Conservation (phyloP, 2,329 filamentous ascomycete species). For the Botryotinia globosa region DNA sequence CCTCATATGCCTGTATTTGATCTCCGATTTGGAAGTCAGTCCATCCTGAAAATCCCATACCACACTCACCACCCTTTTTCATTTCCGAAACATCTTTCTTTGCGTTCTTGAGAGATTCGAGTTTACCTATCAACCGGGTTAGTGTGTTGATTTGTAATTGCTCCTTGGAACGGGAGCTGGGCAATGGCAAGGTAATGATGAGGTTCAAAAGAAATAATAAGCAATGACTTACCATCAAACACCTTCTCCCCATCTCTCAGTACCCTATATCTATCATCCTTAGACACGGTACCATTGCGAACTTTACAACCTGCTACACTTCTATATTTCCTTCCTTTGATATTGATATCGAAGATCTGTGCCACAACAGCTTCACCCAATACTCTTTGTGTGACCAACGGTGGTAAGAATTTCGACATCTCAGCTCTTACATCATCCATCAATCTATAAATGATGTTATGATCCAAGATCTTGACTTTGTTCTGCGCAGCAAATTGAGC, state of each 20-base stretch:
- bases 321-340: conserved; percentile 67
- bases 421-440: conserved; percentile 68
- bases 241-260: conserved; percentile 67
- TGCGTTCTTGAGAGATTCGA: conserved; percentile 81
- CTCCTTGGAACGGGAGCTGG: background rate
- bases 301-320: conserved; percentile 87
- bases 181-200: background rate
- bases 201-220: conserved; percentile 6
- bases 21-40: conserved; percentile 77
- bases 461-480: conserved; percentile 75
- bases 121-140: conserved; percentile 55
- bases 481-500: conserved; percentile 65
- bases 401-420: conserved; percentile 67
- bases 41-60: conserved; percentile 80
- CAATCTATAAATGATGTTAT: conserved; percentile 82
- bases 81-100: conserved; percentile 91
- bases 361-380: conserved; percentile 84
- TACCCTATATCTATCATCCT: conserved; percentile 65
- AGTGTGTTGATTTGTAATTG: background rate
- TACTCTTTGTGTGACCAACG: conserved; percentile 65
- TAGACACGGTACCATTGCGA: conserved; percentile 71
- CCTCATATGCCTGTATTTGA: conserved; percentile 83
- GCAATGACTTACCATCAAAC: conserved; percentile 70
- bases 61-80: conserved; percentile 91
- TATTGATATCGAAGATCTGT: conserved; percentile 78